These are phyloP conservation scores for Phytophthora hybrid DNA, from an alignment of 352 stramenopile species.

Conservation along the genomic window DNA sequence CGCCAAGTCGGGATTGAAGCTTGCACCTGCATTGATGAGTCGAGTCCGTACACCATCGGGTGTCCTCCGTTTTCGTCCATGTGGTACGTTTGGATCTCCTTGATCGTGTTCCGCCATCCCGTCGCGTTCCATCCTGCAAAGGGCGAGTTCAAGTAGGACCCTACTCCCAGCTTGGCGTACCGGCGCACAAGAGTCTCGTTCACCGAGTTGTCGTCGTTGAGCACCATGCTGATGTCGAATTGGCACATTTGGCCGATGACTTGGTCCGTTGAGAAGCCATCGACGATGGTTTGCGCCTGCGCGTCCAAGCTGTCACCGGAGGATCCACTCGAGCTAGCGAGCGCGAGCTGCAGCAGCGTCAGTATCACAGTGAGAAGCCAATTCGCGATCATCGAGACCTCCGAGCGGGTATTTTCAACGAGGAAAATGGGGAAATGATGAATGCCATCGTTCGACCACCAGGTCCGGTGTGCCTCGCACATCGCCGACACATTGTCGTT, in stretches of 20 bases:
- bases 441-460: background rate
- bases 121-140: slow-evolving; percentile 44
- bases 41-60: slow-evolving; percentile 86
- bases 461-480: slow-evolving; percentile 4
- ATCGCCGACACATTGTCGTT: slow-evolving; percentile 8
- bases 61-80: slow-evolving; percentile 64
- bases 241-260: slow-evolving; percentile 92
- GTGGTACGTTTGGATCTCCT: slow-evolving; percentile 74
- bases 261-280: slow-evolving; percentile 35
- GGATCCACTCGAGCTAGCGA: slow-evolving; percentile 7
- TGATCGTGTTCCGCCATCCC: slow-evolving; percentile 68
- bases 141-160: slow-evolving; percentile 87
- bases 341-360: slow-evolving; percentile 6
- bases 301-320: slow-evolving; percentile 20
- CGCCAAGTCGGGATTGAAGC: slow-evolving; percentile 82
- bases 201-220: slow-evolving; percentile 46
- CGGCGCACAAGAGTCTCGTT: slow-evolving; percentile 34
- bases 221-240: slow-evolving; percentile 83
- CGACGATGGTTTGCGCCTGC: slow-evolving; percentile 34
- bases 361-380: slow-evolving; percentile 3
- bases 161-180: slow-evolving; percentile 77
- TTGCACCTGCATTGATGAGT: slow-evolving; percentile 88
- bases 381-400: slow-evolving; percentile 8
- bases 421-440: slow-evolving; percentile 22
- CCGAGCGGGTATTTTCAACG: slow-evolving; percentile 15